phyloP scores from a whole-genome alignment of 2,329 filamentous ascomycete species.

The Nothopassalora personata region DNA sequence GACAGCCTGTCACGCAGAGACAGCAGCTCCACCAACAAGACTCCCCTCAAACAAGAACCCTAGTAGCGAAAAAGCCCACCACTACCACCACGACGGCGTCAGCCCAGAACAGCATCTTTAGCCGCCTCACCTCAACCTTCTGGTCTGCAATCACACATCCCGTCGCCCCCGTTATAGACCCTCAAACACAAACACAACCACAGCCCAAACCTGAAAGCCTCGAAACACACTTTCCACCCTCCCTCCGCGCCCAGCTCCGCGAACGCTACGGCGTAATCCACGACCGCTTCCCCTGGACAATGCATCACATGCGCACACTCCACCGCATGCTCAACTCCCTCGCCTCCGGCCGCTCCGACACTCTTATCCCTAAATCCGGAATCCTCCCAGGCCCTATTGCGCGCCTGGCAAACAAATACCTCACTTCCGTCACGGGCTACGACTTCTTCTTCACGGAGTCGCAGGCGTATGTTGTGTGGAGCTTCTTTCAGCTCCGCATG shows the following conservation, averaged over 20 bases:
- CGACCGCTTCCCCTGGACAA: constrained; percentile 30
- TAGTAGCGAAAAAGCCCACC: constrained; percentile 1
- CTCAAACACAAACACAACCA: background rate
- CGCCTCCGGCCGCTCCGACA: constrained; percentile 21
- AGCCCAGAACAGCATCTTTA: constrained; percentile 17
- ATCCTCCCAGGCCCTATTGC: constrained; percentile 20
- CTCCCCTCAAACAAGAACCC: constrained; percentile 1
- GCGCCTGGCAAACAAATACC: constrained; percentile 12
- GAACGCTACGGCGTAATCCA: constrained; percentile 33
- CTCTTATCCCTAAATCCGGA: constrained; percentile 26
- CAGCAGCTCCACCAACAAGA: background rate
- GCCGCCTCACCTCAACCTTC: constrained; percentile 24
- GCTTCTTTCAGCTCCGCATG: constrained; percentile 31
- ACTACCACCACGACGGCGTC: background rate
- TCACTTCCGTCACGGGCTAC: constrained; percentile 18
- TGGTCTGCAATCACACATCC: constrained; percentile 28
- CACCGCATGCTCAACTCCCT: constrained; percentile 34
- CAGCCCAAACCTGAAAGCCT: constrained; percentile 5
- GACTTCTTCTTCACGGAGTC: constrained; percentile 21
- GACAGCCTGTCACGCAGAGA: background rate
- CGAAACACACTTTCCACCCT: constrained; percentile 13
- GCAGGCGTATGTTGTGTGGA: constrained; percentile 28
- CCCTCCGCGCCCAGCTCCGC: constrained; percentile 27
- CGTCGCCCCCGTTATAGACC: constrained; percentile 15
- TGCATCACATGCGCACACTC: constrained; percentile 34